phyloP scores from a whole-genome alignment of 2,329 filamentous ascomycete genomes.

The Colletotrichum truncatum region DNA sequence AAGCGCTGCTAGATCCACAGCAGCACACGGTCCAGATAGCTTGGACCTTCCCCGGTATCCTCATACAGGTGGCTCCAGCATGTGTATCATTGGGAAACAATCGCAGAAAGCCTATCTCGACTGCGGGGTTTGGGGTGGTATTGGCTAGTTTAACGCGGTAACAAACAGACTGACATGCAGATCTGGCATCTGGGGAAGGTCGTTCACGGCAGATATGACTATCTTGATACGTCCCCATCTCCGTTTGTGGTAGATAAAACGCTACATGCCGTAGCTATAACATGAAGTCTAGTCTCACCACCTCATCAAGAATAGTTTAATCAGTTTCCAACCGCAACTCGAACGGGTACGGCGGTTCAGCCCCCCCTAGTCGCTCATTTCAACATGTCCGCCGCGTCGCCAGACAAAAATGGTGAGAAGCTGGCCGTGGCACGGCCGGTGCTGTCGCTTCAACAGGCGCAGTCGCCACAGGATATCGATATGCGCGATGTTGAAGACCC shows the following conservation, averaged over 20 bases:
- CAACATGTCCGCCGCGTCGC: not conserved
- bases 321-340: not conserved
- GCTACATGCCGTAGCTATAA: not conserved
- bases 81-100: conserved; percentile 15
- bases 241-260: not conserved
- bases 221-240: not conserved
- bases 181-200: not conserved
- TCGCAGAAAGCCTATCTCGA: conserved; percentile 6
- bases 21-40: conserved; percentile 18
- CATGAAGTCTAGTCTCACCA: not conserved
- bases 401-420: not conserved
- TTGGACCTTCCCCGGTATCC: conserved; percentile 20
- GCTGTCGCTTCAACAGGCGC: not conserved
- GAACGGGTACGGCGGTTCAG: too few species aligned
- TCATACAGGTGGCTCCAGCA: not conserved
- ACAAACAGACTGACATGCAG: not conserved
- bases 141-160: not conserved
- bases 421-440: not conserved
- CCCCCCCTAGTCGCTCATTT: not conserved
- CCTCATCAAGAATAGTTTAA: not conserved
- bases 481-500: not conserved
- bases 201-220: conserved; percentile 3
- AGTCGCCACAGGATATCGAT: not conserved
- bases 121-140: not conserved
- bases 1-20: not conserved